These are phyloP conservation scores for Epichloe amarillans DNA, from an alignment of 2,329 filamentous ascomycete species.

Conservation along the genomic window DNA sequence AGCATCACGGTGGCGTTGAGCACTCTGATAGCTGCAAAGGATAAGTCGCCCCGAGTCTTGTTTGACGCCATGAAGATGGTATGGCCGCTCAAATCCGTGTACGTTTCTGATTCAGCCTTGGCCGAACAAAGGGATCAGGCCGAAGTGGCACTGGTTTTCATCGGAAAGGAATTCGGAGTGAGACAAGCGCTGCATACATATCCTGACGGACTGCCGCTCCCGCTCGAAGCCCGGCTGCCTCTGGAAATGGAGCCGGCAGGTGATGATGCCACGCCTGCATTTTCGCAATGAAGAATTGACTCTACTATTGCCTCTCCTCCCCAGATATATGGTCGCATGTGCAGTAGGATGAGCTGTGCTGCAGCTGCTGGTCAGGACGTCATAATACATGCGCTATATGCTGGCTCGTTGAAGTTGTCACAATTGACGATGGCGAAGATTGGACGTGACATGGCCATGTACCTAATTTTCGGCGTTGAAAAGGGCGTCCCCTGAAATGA, in stretches of 20 bases:
- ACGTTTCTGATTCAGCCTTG: slow-evolving; percentile 15
- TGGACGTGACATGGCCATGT: too few relatives aligned
- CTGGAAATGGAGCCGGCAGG: slow-evolving; percentile 2
- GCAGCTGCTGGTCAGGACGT: too few relatives aligned
- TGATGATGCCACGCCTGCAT: background rate
- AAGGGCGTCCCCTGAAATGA: too few relatives aligned
- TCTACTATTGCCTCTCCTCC: too few relatives aligned
- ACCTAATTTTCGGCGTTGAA: too few relatives aligned
- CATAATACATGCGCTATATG: too few relatives aligned
- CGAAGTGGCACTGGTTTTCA: slow-evolving; percentile 15
- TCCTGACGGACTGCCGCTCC: slow-evolving; percentile 10
- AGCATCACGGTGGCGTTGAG: slow-evolving; percentile 14
- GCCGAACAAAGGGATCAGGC: slow-evolving; percentile 17
- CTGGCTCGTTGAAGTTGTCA: too few relatives aligned
- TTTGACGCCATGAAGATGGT: slow-evolving; percentile 25
- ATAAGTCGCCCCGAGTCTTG: slow-evolving; percentile 18
- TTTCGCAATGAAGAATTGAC: background rate
- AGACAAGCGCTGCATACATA: slow-evolving; percentile 20
- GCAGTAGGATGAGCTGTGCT: too few relatives aligned
- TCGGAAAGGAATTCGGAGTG: slow-evolving; percentile 24
- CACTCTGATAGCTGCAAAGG: slow-evolving; percentile 11
- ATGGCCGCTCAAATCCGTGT: slow-evolving; percentile 24
- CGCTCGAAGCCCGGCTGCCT: slow-evolving; percentile 15
- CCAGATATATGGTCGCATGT: too few relatives aligned
- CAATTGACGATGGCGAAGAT: too few relatives aligned